phyloP scores from a whole-genome alignment of 441 rosid species.

The Bruguiera hainesii region DNA sequence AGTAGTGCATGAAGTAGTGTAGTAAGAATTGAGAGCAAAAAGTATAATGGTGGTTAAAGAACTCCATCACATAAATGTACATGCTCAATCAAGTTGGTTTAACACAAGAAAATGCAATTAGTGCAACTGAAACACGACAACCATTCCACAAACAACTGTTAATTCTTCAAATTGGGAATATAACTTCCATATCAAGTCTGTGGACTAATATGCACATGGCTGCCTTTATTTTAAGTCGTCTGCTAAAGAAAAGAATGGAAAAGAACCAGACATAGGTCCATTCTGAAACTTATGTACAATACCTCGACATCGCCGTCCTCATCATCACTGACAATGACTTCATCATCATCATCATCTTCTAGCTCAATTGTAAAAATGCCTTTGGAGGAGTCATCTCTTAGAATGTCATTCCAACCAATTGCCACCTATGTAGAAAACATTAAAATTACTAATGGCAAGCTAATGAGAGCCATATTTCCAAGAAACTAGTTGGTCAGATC shows the following conservation, averaged over 20 bases:
- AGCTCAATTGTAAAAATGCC: slow-evolving; percentile 83
- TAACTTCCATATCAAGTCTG: too few species aligned
- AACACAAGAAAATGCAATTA: too few species aligned
- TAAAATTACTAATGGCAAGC: not conserved
- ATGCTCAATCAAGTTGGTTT: too few species aligned
- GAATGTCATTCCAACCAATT: slow-evolving; percentile 71
- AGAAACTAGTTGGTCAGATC: not conserved
- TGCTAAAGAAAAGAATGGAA: not conserved
- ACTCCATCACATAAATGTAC: too few species aligned
- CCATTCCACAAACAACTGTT: too few species aligned
- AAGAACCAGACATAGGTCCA: not conserved
- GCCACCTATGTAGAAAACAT: slow-evolving; percentile 37
- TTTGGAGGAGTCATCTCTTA: slow-evolving; percentile 61
- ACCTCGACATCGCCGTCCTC: slow-evolving; percentile 46
- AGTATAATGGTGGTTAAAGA: too few species aligned
- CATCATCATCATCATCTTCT: slow-evolving; percentile 55
- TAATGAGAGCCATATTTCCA: slow-evolving; percentile 7
- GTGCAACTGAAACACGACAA: too few species aligned
- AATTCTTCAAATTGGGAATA: too few species aligned
- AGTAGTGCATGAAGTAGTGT: too few species aligned
- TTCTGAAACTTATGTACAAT: slow-evolving; percentile 3
- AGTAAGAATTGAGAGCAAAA: too few species aligned
- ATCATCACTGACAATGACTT: slow-evolving; percentile 30
- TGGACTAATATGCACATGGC: too few species aligned
- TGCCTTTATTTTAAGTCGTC: not conserved